These are phyloP conservation scores for Rutstroemia sp. DNA, from an alignment of 2,329 filamentous ascomycete species.

Conservation along the genomic window DNA sequence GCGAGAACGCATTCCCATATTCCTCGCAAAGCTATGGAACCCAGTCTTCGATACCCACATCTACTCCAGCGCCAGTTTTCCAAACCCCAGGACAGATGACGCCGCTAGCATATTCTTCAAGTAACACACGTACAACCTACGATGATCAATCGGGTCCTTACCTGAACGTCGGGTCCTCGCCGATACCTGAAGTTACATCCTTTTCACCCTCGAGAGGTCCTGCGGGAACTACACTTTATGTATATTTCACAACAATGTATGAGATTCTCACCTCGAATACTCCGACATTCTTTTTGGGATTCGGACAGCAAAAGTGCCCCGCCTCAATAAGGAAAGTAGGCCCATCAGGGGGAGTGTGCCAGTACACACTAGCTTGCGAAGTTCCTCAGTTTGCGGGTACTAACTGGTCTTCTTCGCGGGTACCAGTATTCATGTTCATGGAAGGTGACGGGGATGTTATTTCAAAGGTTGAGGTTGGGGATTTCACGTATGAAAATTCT, in stretches of 20 bases:
- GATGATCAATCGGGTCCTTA: conserved; percentile 61
- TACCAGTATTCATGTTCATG: conserved; percentile 53
- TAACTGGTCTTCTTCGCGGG: conserved; percentile 44
- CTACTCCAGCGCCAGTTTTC: conserved; percentile 21
- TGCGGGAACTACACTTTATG: conserved; percentile 61
- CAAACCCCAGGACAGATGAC: conserved; percentile 25
- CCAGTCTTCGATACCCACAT: conserved; percentile 40
- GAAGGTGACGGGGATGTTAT: conserved; percentile 46
- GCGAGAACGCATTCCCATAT: conserved; percentile 39
- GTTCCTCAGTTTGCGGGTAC: conserved; percentile 60
- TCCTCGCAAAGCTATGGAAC: conserved; percentile 41
- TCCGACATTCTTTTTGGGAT: conserved; percentile 59
- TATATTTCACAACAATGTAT: conserved; percentile 69
- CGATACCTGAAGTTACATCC: conserved; percentile 57
- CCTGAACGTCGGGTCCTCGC: conserved; percentile 52
- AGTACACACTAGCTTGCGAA: conserved; percentile 65
- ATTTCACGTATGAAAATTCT: conserved; percentile 49
- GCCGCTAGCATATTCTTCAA: conserved; percentile 34
- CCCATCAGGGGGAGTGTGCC: conserved; percentile 52
- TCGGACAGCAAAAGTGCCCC: conserved; percentile 69
- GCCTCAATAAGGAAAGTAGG: conserved; percentile 56
- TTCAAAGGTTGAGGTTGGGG: conserved; percentile 47
- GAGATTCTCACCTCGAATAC: conserved; percentile 57
- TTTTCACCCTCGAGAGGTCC: conserved; percentile 63
- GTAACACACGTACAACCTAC: conserved; percentile 42